A percentile compares a stretch with the other conserved stretches of the same genome.
phyloP scores from a whole-genome alignment of 768 basidiomycete species.

The Boletellus ananas region DNA sequence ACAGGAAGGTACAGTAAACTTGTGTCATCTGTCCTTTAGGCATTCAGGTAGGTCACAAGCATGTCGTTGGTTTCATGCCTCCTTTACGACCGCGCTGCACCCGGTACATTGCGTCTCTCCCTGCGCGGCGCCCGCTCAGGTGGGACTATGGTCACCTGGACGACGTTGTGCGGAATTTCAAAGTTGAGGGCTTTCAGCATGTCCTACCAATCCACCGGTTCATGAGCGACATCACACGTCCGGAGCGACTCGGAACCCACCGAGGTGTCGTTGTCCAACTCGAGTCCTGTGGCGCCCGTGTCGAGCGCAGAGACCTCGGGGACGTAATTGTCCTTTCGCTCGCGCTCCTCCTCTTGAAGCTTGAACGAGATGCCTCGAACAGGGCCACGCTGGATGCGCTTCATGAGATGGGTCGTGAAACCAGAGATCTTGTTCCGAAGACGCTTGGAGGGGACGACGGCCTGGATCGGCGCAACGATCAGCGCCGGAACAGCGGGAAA shows the following conservation, averaged over 20 bases:
- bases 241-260: slow-evolving; percentile 39
- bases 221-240: neutral
- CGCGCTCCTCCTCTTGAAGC: slow-evolving; percentile 98
- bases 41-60: neutral
- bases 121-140: slow-evolving; percentile 71
- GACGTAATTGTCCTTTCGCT: slow-evolving; percentile 99
- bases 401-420: slow-evolving; percentile 99
- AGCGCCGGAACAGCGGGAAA: neutral
- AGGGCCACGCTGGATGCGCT: slow-evolving; percentile 97
- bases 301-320: slow-evolving; percentile 98
- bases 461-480: slow-evolving; percentile 39
- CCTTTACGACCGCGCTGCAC: slow-evolving; percentile 55
- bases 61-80: too few relatives aligned
- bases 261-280: slow-evolving; percentile 93
- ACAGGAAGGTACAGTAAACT: too few relatives aligned
- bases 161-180: slow-evolving; percentile 79
- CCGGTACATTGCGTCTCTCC: slow-evolving; percentile 77
- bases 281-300: slow-evolving; percentile 64
- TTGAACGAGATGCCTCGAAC: slow-evolving; percentile 99
- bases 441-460: slow-evolving; percentile 95
- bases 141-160: slow-evolving; percentile 56
- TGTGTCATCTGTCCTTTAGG: too few relatives aligned
- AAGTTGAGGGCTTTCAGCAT: slow-evolving; percentile 92
- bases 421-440: slow-evolving; percentile 99
- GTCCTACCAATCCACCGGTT: slow-evolving; percentile 44